Base-by-base conservation (phyloP, 2,329 filamentous ascomycete species). In the Diaporthe sp. region DNA sequence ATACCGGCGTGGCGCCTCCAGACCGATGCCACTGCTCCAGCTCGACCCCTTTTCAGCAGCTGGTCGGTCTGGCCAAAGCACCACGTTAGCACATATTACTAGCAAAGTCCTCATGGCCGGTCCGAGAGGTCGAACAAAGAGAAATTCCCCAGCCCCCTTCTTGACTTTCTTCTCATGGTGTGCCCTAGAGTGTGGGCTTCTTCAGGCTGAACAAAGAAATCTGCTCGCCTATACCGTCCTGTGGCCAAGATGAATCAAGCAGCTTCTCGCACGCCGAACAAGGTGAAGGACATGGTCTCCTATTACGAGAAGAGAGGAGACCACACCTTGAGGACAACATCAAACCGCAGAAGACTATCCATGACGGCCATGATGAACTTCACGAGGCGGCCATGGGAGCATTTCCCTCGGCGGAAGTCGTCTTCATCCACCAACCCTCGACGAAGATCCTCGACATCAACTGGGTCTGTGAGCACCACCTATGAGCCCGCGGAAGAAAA, bases 261-360 rank as follows among this genome's bases (percentile, higher is more conserved):
- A 22, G 9, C 9, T 28, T 2, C 15, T 4, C n/a, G 8, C 15
- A 13, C n/a, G n/a, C 13, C 34, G 10, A 55, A 34, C n/a, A 55
- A 28, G 13, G 65, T 69, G 65, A 53, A 55, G 65, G 65, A 69
- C 3, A 69, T 69, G 65, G 65, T 69, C 46, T 28, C 49, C 34
- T 69, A 42, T 17, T 69, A 55, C 12, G 65, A 69, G 15, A 69
- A 28, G 34, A 39, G 22, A 5, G 17, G 49, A 22, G n/a, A 28
- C 37, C n/a, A 13, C 5, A 37, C n/a, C 15, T 34, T 39, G 15
- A 10, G 28, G 8, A 17, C 13, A 55, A 1, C 37, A 25, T 4
- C 22, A 2, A 22, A 1, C 7, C 46, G 22, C 34, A 55, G 15
- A 42, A 69, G 34, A 37, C 25, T 15, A 55, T 55, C 65, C 9